A percentile compares a stretch with the other conserved stretches of the same genome.
phyloP scores from a whole-genome alignment of 208 protist species.

The Acanthamoeba sp. region DNA sequence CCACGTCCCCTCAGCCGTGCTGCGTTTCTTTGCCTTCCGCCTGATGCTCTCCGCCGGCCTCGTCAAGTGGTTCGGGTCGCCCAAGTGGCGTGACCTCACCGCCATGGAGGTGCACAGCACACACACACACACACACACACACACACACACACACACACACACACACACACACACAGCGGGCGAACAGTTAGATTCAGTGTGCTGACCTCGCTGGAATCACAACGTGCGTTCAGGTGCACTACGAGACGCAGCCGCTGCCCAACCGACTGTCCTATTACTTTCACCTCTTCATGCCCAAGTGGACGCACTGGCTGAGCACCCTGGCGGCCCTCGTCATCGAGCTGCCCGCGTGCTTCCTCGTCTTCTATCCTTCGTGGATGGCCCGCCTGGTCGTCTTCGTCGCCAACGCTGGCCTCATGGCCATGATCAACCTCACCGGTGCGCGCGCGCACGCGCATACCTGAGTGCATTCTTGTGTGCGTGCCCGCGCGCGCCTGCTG shows the following conservation, averaged over 20 bases:
- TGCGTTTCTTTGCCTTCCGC: slow-evolving; percentile 22
- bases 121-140: no score
- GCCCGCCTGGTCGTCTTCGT: slow-evolving; percentile 25
- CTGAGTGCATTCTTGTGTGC: background rate
- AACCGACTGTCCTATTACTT: slow-evolving; percentile 61
- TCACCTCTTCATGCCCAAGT: background rate
- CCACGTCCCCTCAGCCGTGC: slow-evolving; percentile 18
- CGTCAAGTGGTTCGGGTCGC: slow-evolving; percentile 64
- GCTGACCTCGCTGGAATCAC: no score
- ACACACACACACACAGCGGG: no score
- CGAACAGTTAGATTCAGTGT: no score
- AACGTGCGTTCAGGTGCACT: slow-evolving; percentile 67
- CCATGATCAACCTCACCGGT: slow-evolving; percentile 57
- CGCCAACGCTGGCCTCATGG: slow-evolving; percentile 21
- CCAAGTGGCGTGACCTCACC: slow-evolving; percentile 47
- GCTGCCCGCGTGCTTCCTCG: slow-evolving; percentile 54
- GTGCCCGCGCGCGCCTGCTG: background rate
- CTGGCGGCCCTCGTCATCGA: slow-evolving; percentile 15
- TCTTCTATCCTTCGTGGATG: slow-evolving; percentile 32
- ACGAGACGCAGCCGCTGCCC: slow-evolving; percentile 68
- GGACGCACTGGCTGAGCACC: slow-evolving; percentile 21
- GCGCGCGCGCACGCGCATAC: no score
- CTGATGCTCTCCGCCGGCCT: slow-evolving; percentile 50
- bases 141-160: no score
- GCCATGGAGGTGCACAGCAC: slow-evolving; percentile 30